Percentiles rank a stretch among this genome's conserved stretches.
Evolutionary conservation across 495 filamentous ascomycete genomes (phyloP).

Genomic region (Penicillium longicatenatum): DNA sequence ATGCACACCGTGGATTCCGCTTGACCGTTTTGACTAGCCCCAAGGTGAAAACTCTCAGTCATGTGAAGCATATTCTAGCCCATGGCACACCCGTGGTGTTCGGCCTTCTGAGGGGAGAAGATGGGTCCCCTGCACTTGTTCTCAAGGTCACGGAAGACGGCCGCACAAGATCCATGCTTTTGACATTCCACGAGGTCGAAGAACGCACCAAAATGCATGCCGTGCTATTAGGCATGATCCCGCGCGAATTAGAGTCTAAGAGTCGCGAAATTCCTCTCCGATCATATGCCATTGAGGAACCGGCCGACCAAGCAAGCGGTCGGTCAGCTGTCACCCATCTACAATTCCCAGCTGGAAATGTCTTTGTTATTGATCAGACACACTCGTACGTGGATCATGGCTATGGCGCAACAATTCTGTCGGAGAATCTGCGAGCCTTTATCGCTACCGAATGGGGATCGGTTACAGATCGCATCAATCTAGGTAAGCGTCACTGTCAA

Average conservation of each 20-base stretch:
- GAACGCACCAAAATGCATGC: constrained; percentile 68
- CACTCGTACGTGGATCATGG: constrained; percentile 42
- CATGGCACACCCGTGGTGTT: constrained; percentile 68
- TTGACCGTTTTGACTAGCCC: constrained; percentile 73
- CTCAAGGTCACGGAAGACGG: constrained; percentile 70
- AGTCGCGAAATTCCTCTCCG: constrained; percentile 62
- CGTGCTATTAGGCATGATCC: constrained; percentile 65
- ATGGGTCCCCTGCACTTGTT: constrained; percentile 65
- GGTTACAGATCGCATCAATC: constrained; percentile 72
- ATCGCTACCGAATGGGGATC: constrained; percentile 66
- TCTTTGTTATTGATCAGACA: constrained; percentile 57
- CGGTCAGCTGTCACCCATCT: constrained; percentile 35
- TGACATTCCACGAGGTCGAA: constrained; percentile 71
- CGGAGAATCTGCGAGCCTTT: constrained; percentile 69
- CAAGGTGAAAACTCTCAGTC: constrained; percentile 72
- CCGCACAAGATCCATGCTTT: constrained; percentile 63
- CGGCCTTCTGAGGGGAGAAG: constrained; percentile 67
- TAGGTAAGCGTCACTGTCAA: constrained; percentile 45
- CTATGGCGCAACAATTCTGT: constrained; percentile 61
- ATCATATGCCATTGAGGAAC: constrained; percentile 63
- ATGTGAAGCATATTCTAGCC: constrained; percentile 64
- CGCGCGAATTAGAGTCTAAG: constrained; percentile 61
- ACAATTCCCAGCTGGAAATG: constrained; percentile 43
- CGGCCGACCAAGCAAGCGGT: constrained; percentile 34
- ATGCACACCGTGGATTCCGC: constrained; percentile 73